Percentiles rank a stretch among this genome's conserved stretches.
Conservation (phyloP, 140 eudicot species). For the Ambrosia hybrid region DNA sequence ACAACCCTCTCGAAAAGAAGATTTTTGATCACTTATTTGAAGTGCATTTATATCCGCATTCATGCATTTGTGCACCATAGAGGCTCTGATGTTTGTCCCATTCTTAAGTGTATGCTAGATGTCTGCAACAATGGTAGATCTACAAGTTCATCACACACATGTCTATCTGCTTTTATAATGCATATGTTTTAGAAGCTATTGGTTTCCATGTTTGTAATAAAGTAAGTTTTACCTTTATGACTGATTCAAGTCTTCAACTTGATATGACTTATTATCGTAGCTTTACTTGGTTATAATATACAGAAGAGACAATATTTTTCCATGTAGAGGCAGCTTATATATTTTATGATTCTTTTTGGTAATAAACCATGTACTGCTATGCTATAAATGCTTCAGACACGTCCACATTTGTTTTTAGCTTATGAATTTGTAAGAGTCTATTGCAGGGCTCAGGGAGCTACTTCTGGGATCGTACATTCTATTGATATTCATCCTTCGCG, state of each 20-base stretch:
- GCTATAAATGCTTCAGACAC: background rate
- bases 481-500: slow-evolving; percentile 90
- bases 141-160: background rate
- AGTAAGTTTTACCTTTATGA: background rate
- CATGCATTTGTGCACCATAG: slow-evolving; percentile 2
- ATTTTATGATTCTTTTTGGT: background rate
- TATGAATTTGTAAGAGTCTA: slow-evolving; percentile 7
- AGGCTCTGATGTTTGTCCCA: too few species aligned
- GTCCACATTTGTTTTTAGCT: background rate
- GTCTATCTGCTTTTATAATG: background rate
- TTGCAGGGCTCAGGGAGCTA: slow-evolving; percentile 59
- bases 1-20: too few species aligned
- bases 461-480: slow-evolving; percentile 83
- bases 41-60: slow-evolving; percentile 1
- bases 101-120: background rate
- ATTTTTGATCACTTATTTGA: too few species aligned
- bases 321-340: too few species aligned
- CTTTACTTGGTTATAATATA: background rate
- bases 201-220: background rate
- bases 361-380: background rate
- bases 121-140: slow-evolving; percentile 1
- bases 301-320: too few species aligned
- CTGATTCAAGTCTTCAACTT: background rate
- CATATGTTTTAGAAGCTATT: background rate
- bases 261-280: background rate